Conservation (phyloP, 306 rosid species). For the Cyamopsis tetragonoloba region DNA sequence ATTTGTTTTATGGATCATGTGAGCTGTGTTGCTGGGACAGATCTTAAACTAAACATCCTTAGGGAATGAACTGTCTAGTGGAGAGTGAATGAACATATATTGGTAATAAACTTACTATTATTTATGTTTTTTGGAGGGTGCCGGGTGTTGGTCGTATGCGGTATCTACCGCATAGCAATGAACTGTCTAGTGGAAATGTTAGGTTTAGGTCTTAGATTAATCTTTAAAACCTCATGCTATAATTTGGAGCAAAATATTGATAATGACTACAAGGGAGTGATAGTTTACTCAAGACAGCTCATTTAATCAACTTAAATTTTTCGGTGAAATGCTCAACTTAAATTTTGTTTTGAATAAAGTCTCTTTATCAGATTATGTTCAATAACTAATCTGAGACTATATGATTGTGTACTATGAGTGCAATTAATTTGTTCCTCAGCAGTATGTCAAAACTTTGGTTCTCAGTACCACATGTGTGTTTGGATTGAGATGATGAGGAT, state of each 20-base stretch:
- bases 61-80: background rate
- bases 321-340: no score
- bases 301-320: background rate
- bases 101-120: background rate
- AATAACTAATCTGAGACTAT: background rate
- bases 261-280: background rate
- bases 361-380: background rate
- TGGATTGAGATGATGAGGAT: background rate
- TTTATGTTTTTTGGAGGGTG: background rate
- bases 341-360: background rate
- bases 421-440: background rate
- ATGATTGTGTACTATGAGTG: background rate
- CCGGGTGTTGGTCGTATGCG: background rate
- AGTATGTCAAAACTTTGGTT: background rate
- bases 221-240: background rate
- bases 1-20: constrained; percentile 19
- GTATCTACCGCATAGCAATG: background rate
- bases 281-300: background rate
- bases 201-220: background rate
- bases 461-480: background rate
- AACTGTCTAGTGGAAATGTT: background rate
- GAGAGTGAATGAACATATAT: background rate
- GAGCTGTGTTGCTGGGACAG: constrained; percentile 1
- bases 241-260: background rate
- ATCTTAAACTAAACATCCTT: background rate